These are phyloP conservation scores for Kickxella alabastrina DNA, from an alignment of 192 early-diverging fungal species.

Conservation along the genomic window DNA sequence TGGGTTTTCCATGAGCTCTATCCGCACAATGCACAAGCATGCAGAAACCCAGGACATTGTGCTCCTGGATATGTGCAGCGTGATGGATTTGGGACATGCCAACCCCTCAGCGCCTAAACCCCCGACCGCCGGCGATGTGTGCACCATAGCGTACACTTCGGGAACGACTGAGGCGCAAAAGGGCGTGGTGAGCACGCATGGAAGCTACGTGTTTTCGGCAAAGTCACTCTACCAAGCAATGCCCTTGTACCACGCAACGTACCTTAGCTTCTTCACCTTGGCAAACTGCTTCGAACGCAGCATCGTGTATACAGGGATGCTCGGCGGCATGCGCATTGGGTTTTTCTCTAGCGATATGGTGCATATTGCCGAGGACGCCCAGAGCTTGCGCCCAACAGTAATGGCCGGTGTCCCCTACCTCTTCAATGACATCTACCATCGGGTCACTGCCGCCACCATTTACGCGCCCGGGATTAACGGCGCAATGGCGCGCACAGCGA, in stretches of 20 bases:
- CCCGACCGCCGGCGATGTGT: slow-evolving; percentile 61
- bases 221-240: slow-evolving; percentile 10
- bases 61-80: slow-evolving; percentile 53
- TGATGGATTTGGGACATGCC: slow-evolving; percentile 57
- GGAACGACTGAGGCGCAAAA: slow-evolving; percentile 77
- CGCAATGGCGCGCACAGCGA: slow-evolving; percentile 57
- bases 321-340: slow-evolving; percentile 66
- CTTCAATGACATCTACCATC: slow-evolving; percentile 84
- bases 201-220: slow-evolving; percentile 55
- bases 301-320: slow-evolving; percentile 54
- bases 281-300: slow-evolving; percentile 81
- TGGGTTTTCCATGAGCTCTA: slow-evolving; percentile 8
- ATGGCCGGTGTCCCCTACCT: slow-evolving; percentile 87
- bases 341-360: slow-evolving; percentile 61
- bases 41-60: slow-evolving; percentile 59
- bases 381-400: slow-evolving; percentile 74
- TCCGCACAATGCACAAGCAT: slow-evolving; percentile 36
- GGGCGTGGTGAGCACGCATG: slow-evolving; percentile 67
- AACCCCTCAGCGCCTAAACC: slow-evolving; percentile 53
- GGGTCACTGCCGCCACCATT: slow-evolving; percentile 53
- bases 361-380: slow-evolving; percentile 76
- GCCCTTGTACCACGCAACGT: slow-evolving; percentile 14
- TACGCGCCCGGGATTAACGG: slow-evolving; percentile 58
- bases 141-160: slow-evolving; percentile 74
- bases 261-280: slow-evolving; percentile 79